Evolutionary conservation across 2,329 filamentous ascomycete species (phyloP).

Genomic region (Xylaria sp.): DNA sequence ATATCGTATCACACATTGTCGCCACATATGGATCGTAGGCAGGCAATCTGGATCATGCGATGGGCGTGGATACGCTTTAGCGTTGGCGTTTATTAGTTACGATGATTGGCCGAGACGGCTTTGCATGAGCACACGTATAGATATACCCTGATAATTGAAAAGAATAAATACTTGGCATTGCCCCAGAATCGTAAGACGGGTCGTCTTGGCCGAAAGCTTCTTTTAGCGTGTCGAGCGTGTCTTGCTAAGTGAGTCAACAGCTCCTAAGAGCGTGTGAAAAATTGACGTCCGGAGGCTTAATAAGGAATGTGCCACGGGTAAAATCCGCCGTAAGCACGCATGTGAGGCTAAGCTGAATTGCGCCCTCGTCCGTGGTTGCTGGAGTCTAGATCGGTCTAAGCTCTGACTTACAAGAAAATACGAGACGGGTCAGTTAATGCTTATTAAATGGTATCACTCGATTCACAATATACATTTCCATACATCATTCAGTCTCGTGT

Average conservation of each 20-base stretch:
- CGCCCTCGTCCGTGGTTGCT: neutral
- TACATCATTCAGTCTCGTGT: neutral
- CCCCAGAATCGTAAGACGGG: neutral
- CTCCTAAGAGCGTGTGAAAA: neutral
- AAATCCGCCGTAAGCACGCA: neutral
- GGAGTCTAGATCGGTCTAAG: neutral
- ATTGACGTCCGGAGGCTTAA: neutral
- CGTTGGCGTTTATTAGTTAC: slow-evolving; percentile 23
- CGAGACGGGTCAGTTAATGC: neutral
- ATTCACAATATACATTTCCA: neutral
- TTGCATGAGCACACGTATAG: slow-evolving; percentile 19
- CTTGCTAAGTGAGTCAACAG: neutral
- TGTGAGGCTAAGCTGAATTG: neutral
- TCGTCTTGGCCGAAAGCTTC: no score
- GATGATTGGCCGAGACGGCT: slow-evolving; percentile 1
- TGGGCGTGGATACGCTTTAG: slow-evolving; percentile 7
- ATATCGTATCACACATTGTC: neutral
- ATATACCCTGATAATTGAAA: slow-evolving; percentile 31
- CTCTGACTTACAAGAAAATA: neutral
- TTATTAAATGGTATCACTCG: neutral
- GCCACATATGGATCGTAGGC: neutral
- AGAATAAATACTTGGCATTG: slow-evolving; percentile 5
- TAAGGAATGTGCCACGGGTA: neutral
- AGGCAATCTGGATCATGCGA: slow-evolving; percentile 1
- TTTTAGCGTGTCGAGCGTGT: no score